Evolutionary conservation across 225 moss, liverwort and hornwort genomes (phyloP), one percentile per base, ranked within the genome.

Genomic region (Rhytidiadelphus loreus): DNA sequence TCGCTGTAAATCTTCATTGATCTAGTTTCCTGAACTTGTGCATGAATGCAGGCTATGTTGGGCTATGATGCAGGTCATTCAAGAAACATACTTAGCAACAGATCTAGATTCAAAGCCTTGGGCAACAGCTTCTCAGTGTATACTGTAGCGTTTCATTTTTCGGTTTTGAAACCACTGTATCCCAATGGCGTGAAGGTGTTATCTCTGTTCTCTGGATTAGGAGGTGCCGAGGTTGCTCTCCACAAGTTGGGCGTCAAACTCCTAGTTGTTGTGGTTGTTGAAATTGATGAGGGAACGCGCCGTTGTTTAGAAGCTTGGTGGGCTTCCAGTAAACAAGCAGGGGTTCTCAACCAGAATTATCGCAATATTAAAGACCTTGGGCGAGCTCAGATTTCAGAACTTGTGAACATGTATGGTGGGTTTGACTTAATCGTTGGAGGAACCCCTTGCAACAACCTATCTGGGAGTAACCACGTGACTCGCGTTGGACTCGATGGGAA

Each of bases 341-440:
- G 96, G 13, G 69, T 57, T 21, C 72, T 96, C 30, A 90, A 94
- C 44, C 93, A 94, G 43, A 72, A 48, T 23, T 87, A 89, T 58
- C 81, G 76, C n/a, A 90, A 95, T 58, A 93, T 96, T 60, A 86
- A 86, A 83, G 90, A 94, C 15, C 86, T 96, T 24, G 92, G 93
- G 61, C 81, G 90, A 26, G 86, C 74, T 56, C 88, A 88, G 24
- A 83, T 96, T 29, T 87, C 91, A 56, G 86, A 73, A 14, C 89
- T 96, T 57, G 87, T 95, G 30, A 69, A 90, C 13, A 88, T 78
- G 46, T 94, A 91, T 43, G 85, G 91, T 3, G 96, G 95, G 11
- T 96, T 97, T 88, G 97, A 97, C 39, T 88, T 97, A 5, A 92
- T 97, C 16, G 95, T 97, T 70, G 97, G 97, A 32, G 97, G 97